These are phyloP conservation scores for Monilinia fructicola DNA, from an alignment of 2,329 filamentous ascomycete species.

Conservation along the genomic window DNA sequence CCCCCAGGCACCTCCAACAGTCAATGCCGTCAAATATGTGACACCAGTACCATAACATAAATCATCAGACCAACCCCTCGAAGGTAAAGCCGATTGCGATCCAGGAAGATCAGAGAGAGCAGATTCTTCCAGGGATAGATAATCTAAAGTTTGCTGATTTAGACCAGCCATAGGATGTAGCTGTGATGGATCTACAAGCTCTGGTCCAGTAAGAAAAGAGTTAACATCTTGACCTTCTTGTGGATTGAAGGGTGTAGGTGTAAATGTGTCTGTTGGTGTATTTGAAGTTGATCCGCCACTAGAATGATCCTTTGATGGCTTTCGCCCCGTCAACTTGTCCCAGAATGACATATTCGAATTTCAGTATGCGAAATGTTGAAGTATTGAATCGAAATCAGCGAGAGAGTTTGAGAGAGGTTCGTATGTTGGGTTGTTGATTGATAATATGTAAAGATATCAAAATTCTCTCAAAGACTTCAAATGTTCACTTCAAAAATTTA, in stretches of 20 bases:
- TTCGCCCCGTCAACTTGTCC: slow-evolving; percentile 43
- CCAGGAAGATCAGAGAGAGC: slow-evolving; percentile 83
- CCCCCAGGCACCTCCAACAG: slow-evolving; percentile 87
- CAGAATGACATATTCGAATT: slow-evolving; percentile 42
- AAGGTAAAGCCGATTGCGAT: slow-evolving; percentile 83
- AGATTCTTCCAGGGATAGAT: slow-evolving; percentile 90
- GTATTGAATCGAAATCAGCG: not conserved
- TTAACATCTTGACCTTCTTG: slow-evolving; percentile 76
- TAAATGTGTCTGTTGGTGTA: slow-evolving; percentile 45
- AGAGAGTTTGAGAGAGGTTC: not conserved
- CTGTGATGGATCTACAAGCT: slow-evolving; percentile 80
- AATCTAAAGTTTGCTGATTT: slow-evolving; percentile 90
- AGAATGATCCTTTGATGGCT: slow-evolving; percentile 38
- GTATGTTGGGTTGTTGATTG: not conserved
- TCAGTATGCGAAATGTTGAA: not conserved
- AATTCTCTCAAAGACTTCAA: slow-evolving; percentile 14
- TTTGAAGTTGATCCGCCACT: slow-evolving; percentile 28
- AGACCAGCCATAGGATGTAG: slow-evolving; percentile 92
- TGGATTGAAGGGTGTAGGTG: slow-evolving; percentile 65
- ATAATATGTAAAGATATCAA: slow-evolving; percentile 12
- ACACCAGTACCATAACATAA: slow-evolving; percentile 96
- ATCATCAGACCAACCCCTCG: slow-evolving; percentile 95
- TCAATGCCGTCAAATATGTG: slow-evolving; percentile 85
- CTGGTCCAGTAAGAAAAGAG: slow-evolving; percentile 75
- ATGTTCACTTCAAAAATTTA: slow-evolving; percentile 22